Percentiles rank a stretch among this genome's conserved stretches.
Evolutionary conservation across 306 rosid genomes (phyloP).

Genomic region (Gynostemma pentaphyllum): DNA sequence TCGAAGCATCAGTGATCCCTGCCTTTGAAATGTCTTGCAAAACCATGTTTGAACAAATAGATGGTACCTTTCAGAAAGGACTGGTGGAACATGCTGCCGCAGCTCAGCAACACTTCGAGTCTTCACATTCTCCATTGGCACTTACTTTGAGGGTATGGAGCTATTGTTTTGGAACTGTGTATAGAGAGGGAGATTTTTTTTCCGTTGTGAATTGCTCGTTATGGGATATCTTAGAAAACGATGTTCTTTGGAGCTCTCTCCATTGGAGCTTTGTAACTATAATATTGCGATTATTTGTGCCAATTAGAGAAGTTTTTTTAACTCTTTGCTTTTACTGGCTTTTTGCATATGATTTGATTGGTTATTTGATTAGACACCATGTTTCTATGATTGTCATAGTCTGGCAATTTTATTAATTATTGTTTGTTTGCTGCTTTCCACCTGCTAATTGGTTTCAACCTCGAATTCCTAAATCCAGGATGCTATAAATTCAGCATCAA

Average conservation of each 20-base stretch:
- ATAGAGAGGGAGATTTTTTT: too few relatives aligned
- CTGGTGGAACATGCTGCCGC: conserved; percentile 70
- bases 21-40: conserved; percentile 91
- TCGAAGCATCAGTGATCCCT: conserved; percentile 71
- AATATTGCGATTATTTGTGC: too few relatives aligned
- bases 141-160: conserved; percentile 68
- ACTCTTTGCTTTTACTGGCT: too few relatives aligned
- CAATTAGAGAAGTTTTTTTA: too few relatives aligned
- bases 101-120: conserved; percentile 74
- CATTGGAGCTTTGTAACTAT: too few relatives aligned
- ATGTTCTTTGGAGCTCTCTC: too few relatives aligned
- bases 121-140: conserved; percentile 69
- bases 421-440: neutral
- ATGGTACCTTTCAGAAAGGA: conserved; percentile 91
- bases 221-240: too few relatives aligned
- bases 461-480: conserved; percentile 38
- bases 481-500: conserved; percentile 66
- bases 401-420: neutral
- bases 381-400: neutral
- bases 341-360: too few relatives aligned
- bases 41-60: conserved; percentile 95
- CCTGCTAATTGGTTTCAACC: neutral
- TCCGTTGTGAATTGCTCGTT: too few relatives aligned
- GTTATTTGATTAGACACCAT: neutral
- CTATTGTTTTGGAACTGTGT: conserved; percentile 5